Conservation (phyloP, 2,329 filamentous ascomycete genomes). For the Colletotrichum sp. region DNA sequence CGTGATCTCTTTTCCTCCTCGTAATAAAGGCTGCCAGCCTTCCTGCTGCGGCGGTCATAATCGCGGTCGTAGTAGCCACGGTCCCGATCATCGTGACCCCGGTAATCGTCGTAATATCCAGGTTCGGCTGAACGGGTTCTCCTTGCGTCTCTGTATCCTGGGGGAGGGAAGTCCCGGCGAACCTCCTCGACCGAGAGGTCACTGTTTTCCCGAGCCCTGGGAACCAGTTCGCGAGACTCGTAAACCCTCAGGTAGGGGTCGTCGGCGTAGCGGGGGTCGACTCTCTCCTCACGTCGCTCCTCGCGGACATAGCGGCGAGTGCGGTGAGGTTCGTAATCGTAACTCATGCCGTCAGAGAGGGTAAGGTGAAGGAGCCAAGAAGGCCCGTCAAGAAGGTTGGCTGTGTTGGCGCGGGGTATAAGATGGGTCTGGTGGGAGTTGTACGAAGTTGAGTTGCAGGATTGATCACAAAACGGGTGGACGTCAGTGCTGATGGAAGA, state of each 20-base stretch:
- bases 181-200: constrained; percentile 81
- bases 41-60: constrained; percentile 53
- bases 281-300: constrained; percentile 53
- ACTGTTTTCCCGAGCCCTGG: constrained; percentile 72
- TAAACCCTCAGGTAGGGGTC: constrained; percentile 52
- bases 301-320: constrained; percentile 59
- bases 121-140: constrained; percentile 70
- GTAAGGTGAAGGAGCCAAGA: not conserved
- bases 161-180: constrained; percentile 82
- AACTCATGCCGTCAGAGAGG: constrained; percentile 35
- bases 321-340: constrained; percentile 58
- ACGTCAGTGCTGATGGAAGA: not conserved
- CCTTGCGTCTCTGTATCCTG: constrained; percentile 60
- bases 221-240: constrained; percentile 58
- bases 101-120: constrained; percentile 59
- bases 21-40: constrained; percentile 53
- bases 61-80: constrained; percentile 51
- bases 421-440: not conserved
- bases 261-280: constrained; percentile 58
- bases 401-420: constrained; percentile 1
- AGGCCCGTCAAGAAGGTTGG: not conserved
- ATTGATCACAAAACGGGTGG: not conserved
- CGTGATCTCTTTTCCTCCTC: constrained; percentile 61
- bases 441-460: not conserved
- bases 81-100: constrained; percentile 50